Base-by-base conservation (phyloP, 345 rosid species). In the Diplotaxis tenuifolia region DNA sequence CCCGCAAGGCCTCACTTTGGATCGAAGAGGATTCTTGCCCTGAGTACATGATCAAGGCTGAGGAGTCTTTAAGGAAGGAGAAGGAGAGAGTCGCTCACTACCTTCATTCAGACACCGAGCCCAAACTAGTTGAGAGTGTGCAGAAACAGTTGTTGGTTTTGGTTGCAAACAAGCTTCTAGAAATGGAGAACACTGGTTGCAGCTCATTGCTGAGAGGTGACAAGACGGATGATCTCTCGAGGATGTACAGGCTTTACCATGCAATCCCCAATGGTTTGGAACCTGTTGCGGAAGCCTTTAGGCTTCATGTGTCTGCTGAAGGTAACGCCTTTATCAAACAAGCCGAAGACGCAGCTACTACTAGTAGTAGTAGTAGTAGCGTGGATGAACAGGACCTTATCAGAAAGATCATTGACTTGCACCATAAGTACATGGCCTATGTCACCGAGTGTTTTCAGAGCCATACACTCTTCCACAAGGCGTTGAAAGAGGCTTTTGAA, bases 171-270 rank as follows among this genome's bases (percentile, higher is more conserved):
- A 83, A 82, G 61, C 81, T 95, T 58, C 78, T 95, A 71, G 97
- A 90, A 59, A 92, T 87, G 65, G 96, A 92, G 79, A 72, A 86
- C 74, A 92, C 97, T 14, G 99, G 99, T 61, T 92, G 90, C 62
- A 84, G 52, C 22, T 83, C 91, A 11, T 82, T 92, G 83, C 93
- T 95, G 34, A 81, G 86, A 76, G 90, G 92, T 29, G 88, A 86
- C 70, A 95, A 89, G 78, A 40, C 28, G 73, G 55, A 14, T 12
- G 99, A 95, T 79, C 86, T 92, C 72, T 87, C 97, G 3, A 87
- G 97, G 84, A 89, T 89, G 91, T 87, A 81, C 78, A 86, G 87
- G 83, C 99, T 92, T 61, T 95, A 83, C 62, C 75, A 83, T 67
- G 77, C 82, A 66, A 86, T 90, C 66, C 77, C 81, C 0, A 61